phyloP scores from a whole-genome alignment of 208 protist genomes.

The Leishmania aethiopica region DNA sequence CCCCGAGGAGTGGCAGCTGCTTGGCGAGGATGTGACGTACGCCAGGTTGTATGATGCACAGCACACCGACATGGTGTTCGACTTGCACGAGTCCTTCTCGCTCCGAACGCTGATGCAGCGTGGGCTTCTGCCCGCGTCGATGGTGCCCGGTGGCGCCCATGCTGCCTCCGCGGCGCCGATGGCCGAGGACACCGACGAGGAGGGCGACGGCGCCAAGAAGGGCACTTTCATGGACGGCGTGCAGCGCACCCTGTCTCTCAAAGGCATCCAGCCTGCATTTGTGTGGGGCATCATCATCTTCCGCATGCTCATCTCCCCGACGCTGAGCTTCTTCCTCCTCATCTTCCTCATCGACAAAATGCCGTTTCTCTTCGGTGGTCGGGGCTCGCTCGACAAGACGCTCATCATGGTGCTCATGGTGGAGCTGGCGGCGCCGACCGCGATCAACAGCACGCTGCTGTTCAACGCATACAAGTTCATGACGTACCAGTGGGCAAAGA shows the following conservation, averaged over 20 bases:
- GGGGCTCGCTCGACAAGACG: slow-evolving; percentile 43
- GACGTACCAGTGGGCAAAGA: slow-evolving; percentile 67
- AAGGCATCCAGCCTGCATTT: slow-evolving; percentile 49
- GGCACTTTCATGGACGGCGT: slow-evolving; percentile 16
- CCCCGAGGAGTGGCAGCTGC: slow-evolving; percentile 27
- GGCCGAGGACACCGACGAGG: slow-evolving; percentile 5
- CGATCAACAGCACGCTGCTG: slow-evolving; percentile 76
- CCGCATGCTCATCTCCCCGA: slow-evolving; percentile 63
- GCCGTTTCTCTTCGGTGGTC: slow-evolving; percentile 64
- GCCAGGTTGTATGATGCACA: slow-evolving; percentile 36
- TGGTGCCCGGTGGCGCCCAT: neutral
- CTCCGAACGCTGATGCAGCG: slow-evolving; percentile 22
- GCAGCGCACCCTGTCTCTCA: slow-evolving; percentile 37
- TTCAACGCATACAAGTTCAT: slow-evolving; percentile 73
- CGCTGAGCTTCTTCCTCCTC: slow-evolving; percentile 52
- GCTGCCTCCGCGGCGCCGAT: slow-evolving; percentile 4
- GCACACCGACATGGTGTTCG: slow-evolving; percentile 42
- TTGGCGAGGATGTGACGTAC: slow-evolving; percentile 33
- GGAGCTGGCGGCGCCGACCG: slow-evolving; percentile 69
- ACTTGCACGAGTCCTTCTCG: slow-evolving; percentile 47
- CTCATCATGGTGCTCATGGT: slow-evolving; percentile 76
- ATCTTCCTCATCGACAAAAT: slow-evolving; percentile 36
- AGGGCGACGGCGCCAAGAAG: neutral
- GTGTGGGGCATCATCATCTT: slow-evolving; percentile 62
- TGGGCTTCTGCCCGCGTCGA: slow-evolving; percentile 14